phyloP scores from a whole-genome alignment of 345 rosid species.

The Camelina laxa region DNA sequence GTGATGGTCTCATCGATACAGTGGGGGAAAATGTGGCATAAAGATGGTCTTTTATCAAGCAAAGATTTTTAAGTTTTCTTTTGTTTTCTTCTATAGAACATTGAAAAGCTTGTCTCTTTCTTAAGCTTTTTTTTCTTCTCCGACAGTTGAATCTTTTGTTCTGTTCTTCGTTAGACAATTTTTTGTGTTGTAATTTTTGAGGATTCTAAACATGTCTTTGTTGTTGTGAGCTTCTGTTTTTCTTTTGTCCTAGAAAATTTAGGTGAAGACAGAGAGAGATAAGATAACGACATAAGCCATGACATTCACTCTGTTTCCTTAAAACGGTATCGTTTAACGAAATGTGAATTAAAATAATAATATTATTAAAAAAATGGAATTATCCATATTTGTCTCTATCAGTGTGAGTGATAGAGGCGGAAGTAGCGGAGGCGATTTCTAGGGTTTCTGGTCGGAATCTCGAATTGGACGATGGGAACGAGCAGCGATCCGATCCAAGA shows the following conservation, averaged over 20 bases:
- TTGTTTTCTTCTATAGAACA: constrained; percentile 26
- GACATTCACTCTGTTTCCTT: neutral
- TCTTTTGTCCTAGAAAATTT: neutral
- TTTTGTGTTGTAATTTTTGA: constrained; percentile 43
- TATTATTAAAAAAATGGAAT: neutral
- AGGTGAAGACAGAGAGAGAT: constrained; percentile 3
- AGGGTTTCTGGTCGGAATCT: constrained; percentile 42
- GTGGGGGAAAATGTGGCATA: constrained; percentile 31
- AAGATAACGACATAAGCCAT: neutral
- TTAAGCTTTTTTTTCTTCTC: constrained; percentile 10
- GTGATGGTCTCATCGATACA: constrained; percentile 23
- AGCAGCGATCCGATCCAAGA: constrained; percentile 81
- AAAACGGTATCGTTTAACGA: constrained; percentile 20
- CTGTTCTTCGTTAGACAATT: constrained; percentile 34
- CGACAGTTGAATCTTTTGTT: neutral
- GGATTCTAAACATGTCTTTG: constrained; percentile 13
- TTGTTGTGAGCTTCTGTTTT: constrained; percentile 2
- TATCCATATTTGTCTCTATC: constrained; percentile 8
- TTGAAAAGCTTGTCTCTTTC: constrained; percentile 17
- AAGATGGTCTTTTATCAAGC: constrained; percentile 16
- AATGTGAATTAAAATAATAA: neutral
- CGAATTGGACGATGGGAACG: constrained; percentile 53
- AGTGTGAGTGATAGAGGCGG: constrained; percentile 35
- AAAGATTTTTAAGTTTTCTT: constrained; percentile 13
- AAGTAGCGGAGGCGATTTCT: constrained; percentile 33